Percentiles rank a stretch among this genome's conserved stretches.
Conservation (phyloP, 805 yeast genomes). For the Middelhovenomyces tepae region DNA sequence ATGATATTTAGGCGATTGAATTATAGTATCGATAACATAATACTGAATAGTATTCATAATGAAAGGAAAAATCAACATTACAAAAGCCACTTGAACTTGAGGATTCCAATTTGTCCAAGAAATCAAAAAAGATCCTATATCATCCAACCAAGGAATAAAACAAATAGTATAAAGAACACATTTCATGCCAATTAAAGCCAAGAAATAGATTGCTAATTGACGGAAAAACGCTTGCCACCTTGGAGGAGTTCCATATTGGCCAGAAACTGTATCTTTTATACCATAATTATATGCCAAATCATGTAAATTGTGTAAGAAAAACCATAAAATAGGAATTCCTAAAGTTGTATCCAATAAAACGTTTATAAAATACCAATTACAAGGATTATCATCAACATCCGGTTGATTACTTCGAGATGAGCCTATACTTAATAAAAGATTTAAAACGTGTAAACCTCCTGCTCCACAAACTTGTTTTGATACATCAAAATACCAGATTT, state of each 20-base stretch:
- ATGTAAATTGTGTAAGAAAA: slow-evolving; percentile 44
- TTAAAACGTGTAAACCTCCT: slow-evolving; percentile 69
- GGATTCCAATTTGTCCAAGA: slow-evolving; percentile 82
- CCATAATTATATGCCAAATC: slow-evolving; percentile 36
- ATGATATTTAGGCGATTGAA: slow-evolving; percentile 37
- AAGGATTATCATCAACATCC: slow-evolving; percentile 51
- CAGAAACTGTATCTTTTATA: slow-evolving; percentile 36
- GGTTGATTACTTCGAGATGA: slow-evolving; percentile 27
- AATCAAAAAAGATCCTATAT: slow-evolving; percentile 61
- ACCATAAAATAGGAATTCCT: slow-evolving; percentile 79
- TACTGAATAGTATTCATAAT: slow-evolving; percentile 42
- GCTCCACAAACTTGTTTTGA: slow-evolving; percentile 87
- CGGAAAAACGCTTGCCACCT: slow-evolving; percentile 54
- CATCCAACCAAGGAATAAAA: slow-evolving; percentile 59
- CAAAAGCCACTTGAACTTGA: slow-evolving; percentile 74
- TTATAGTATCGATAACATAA: slow-evolving; percentile 49
- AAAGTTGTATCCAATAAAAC: slow-evolving; percentile 85
- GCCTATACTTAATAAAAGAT: slow-evolving; percentile 60
- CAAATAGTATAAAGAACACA: slow-evolving; percentile 42
- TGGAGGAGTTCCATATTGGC: slow-evolving; percentile 63
- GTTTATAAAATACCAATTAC: slow-evolving; percentile 91
- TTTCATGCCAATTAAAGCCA: slow-evolving; percentile 59
- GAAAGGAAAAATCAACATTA: slow-evolving; percentile 52
- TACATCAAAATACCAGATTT: slow-evolving; percentile 83
- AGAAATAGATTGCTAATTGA: slow-evolving; percentile 61